Evolutionary conservation across 1,284 basidiomycete genomes (phyloP).

Genomic region (Farysia itapuensis): DNA sequence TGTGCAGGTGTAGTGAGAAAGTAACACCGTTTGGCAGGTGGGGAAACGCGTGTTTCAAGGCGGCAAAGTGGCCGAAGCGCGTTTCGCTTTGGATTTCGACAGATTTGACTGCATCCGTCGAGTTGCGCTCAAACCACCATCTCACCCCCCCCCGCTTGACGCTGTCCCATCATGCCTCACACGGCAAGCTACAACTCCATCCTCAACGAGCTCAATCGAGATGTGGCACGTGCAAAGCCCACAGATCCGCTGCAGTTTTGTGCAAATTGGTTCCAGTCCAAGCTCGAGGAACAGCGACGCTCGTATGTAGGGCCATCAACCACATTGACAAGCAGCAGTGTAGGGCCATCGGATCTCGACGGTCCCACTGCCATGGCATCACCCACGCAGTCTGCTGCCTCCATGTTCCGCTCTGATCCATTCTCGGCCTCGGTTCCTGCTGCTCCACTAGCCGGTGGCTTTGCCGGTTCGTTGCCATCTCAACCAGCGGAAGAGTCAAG

Average conservation of each 20-base stretch:
- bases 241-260: slow-evolving; percentile 90
- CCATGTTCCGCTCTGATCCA: slow-evolving; percentile 23
- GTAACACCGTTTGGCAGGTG: too few relatives aligned
- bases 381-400: slow-evolving; percentile 31
- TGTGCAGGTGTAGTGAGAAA: too few relatives aligned
- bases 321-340: slow-evolving; percentile 20
- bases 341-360: slow-evolving; percentile 18
- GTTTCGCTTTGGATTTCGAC: too few relatives aligned
- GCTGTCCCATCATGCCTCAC: slow-evolving; percentile 31
- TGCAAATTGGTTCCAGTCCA: slow-evolving; percentile 88
- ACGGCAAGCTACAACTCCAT: slow-evolving; percentile 61
- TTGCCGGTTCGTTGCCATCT: neutral
- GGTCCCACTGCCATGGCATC: slow-evolving; percentile 12
- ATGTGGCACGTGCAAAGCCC: slow-evolving; percentile 79
- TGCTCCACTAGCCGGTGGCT: neutral
- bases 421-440: slow-evolving; percentile 5
- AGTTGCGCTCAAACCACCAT: too few relatives aligned
- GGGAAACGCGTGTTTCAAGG: too few relatives aligned
- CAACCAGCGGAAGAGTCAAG: neutral
- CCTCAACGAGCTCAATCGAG: slow-evolving; percentile 82
- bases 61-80: too few relatives aligned
- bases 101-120: too few relatives aligned
- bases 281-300: slow-evolving; percentile 75
- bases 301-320: slow-evolving; percentile 24
- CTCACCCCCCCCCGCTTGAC: too few relatives aligned